Evolutionary conservation across 345 rosid species (phyloP).

Genomic region (Turnera subulata): DNA sequence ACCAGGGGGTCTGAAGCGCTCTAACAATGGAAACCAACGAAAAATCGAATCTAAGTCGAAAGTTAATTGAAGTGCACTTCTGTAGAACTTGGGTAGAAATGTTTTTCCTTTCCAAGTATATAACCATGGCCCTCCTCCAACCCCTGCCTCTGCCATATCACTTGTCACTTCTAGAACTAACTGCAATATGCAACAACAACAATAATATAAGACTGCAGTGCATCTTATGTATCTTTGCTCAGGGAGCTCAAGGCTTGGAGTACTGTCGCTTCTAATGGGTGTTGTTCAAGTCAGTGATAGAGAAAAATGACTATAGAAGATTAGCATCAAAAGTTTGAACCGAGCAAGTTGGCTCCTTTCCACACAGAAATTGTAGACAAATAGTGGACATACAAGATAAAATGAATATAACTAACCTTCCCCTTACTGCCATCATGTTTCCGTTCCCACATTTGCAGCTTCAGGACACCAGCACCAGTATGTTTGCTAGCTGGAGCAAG

Average conservation of each 20-base stretch:
- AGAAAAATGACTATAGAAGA: too few relatives aligned
- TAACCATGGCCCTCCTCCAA: constrained; percentile 99
- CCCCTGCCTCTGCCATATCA: constrained; percentile 79
- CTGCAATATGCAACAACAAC: constrained; percentile 32
- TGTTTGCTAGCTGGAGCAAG: constrained; percentile 86
- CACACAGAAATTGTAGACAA: not conserved
- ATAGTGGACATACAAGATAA: not conserved
- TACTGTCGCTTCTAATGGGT: too few relatives aligned
- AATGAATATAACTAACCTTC: constrained; percentile 54
- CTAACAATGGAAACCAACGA: constrained; percentile 51
- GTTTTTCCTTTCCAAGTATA: constrained; percentile 79
- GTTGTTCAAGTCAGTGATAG: too few relatives aligned
- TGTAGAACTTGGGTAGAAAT: constrained; percentile 52
- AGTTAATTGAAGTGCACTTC: constrained; percentile 45
- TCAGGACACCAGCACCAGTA: constrained; percentile 66
- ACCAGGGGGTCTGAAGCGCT: constrained; percentile 91
- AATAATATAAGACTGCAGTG: too few relatives aligned
- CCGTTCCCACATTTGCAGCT: constrained; percentile 79
- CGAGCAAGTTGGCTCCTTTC: too few relatives aligned
- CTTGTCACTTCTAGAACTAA: constrained; percentile 68
- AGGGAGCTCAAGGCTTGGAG: too few relatives aligned
- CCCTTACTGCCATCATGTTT: constrained; percentile 69
- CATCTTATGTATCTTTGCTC: too few relatives aligned
- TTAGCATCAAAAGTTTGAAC: too few relatives aligned
- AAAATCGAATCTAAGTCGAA: constrained; percentile 55